Conservation (phyloP, 2,329 filamentous ascomycete genomes). For the Curvularia spicifera region DNA sequence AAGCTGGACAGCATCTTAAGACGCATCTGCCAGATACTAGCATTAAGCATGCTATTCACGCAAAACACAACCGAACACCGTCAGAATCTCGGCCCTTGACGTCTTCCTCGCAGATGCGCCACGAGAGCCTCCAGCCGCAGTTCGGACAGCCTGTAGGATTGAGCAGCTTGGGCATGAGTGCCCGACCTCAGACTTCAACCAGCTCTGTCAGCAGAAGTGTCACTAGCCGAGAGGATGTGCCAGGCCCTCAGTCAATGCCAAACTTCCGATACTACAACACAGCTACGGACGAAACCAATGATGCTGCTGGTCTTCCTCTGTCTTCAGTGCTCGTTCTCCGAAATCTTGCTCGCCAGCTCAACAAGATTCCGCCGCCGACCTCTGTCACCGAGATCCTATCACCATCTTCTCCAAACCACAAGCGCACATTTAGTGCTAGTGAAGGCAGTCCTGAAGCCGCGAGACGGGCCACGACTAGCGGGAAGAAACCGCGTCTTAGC, state of each 20-base stretch:
- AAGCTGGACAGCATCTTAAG: slow-evolving; percentile 69
- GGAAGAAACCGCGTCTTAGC: slow-evolving; percentile 54
- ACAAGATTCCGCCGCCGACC: slow-evolving; percentile 45
- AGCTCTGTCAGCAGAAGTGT: slow-evolving; percentile 31
- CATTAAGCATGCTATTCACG: slow-evolving; percentile 47
- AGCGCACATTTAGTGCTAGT: slow-evolving; percentile 41
- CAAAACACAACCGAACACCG: slow-evolving; percentile 57
- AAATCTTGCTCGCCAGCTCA: slow-evolving; percentile 68
- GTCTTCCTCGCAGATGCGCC: slow-evolving; percentile 35
- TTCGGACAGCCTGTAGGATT: slow-evolving; percentile 41
- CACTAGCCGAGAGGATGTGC: slow-evolving; percentile 25
- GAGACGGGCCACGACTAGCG: slow-evolving; percentile 31
- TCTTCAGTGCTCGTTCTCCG: slow-evolving; percentile 78
- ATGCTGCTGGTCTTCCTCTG: slow-evolving; percentile 79
- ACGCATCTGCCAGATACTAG: slow-evolving; percentile 66
- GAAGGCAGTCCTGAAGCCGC: slow-evolving; percentile 35
- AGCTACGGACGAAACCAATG: slow-evolving; percentile 55
- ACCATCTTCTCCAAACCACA: slow-evolving; percentile 36
- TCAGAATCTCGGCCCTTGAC: slow-evolving; percentile 39
- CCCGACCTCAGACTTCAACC: slow-evolving; percentile 23
- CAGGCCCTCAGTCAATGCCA: slow-evolving; percentile 29
- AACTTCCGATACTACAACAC: slow-evolving; percentile 54
- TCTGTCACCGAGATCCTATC: slow-evolving; percentile 31
- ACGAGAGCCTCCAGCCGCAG: slow-evolving; percentile 42
- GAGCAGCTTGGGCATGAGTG: slow-evolving; percentile 37